Evolutionary conservation across 768 basidiomycete species (phyloP).

Genomic region (Russula olivacea): DNA sequence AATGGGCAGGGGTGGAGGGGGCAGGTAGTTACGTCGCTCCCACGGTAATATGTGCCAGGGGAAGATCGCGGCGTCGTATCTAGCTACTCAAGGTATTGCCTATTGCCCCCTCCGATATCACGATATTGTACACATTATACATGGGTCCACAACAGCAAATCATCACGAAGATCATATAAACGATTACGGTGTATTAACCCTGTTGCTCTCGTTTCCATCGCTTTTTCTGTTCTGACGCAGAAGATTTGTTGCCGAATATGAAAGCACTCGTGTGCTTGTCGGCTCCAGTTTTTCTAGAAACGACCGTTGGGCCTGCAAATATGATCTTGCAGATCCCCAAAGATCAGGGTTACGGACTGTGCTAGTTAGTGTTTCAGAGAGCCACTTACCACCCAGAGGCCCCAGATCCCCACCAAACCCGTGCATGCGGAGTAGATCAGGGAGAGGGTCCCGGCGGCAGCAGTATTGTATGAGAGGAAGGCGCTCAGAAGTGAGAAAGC

Average conservation of each 20-base stretch:
- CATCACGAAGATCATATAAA: not conserved
- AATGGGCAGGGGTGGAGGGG: conserved; percentile 23
- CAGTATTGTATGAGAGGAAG: conserved; percentile 61
- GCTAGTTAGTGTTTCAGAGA: not conserved
- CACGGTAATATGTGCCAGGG: not conserved
- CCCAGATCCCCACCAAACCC: conserved; percentile 53
- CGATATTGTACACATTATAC: not conserved
- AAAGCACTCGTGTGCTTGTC: conserved; percentile 79
- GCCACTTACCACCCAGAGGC: conserved; percentile 61
- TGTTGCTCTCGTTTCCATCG: conserved; percentile 30
- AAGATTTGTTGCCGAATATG: conserved; percentile 64
- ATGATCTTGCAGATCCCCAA: conserved; percentile 40
- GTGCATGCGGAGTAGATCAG: conserved; percentile 46
- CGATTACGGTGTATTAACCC: not conserved
- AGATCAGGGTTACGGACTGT: conserved; percentile 1
- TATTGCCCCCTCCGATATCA: too few species aligned
- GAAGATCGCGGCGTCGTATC: not conserved
- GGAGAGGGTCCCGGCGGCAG: conserved; percentile 50
- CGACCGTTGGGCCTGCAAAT: conserved; percentile 49
- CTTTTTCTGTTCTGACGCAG: conserved; percentile 35
- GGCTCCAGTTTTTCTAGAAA: conserved; percentile 71
- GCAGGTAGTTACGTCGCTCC: conserved; percentile 9
- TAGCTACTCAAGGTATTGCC: too few species aligned
- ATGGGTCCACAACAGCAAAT: not conserved
- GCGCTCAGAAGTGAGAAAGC: conserved; percentile 48